These are phyloP conservation scores for Citrus glauca DNA, from an alignment of 345 rosid species.

Conservation along the genomic window DNA sequence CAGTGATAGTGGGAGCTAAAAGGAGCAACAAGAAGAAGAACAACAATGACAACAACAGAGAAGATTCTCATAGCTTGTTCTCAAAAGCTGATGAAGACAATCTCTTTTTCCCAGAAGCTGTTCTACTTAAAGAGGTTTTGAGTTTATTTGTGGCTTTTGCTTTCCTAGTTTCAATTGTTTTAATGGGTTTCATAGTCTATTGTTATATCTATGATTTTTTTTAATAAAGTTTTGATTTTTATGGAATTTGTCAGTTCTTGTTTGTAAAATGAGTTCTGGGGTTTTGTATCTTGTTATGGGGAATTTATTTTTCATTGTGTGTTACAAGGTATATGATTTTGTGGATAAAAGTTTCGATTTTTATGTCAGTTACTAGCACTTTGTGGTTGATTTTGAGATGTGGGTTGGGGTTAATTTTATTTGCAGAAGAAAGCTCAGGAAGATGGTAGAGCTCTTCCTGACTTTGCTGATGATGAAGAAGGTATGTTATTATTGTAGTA, in stretches of 20 bases:
- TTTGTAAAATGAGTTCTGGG: background rate
- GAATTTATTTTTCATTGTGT: background rate
- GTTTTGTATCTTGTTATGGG: background rate
- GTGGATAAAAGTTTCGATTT: background rate
- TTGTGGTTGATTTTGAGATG: constrained; percentile 16
- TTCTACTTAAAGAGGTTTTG: constrained; percentile 71
- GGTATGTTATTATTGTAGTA: constrained; percentile 30
- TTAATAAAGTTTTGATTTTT: background rate
- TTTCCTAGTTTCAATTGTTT: background rate
- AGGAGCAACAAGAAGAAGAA: constrained; percentile 32
- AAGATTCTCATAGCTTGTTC: constrained; percentile 54
- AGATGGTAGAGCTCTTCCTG: constrained; percentile 76
- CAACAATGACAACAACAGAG: constrained; percentile 20
- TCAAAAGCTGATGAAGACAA: constrained; percentile 56
- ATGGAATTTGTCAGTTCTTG: background rate
- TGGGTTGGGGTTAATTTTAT: constrained; percentile 12
- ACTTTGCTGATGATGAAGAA: constrained; percentile 85
- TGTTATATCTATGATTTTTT: background rate
- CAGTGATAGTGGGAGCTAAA: constrained; percentile 43
- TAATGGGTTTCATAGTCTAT: background rate
- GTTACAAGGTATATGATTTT: too few species aligned
- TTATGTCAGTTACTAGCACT: too few species aligned
- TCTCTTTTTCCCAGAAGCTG: constrained; percentile 85
- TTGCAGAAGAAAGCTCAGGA: constrained; percentile 79
- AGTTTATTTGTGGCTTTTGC: background rate